Conservation (phyloP, 2,329 filamentous ascomycete species). For the Alternaria gaisen region DNA sequence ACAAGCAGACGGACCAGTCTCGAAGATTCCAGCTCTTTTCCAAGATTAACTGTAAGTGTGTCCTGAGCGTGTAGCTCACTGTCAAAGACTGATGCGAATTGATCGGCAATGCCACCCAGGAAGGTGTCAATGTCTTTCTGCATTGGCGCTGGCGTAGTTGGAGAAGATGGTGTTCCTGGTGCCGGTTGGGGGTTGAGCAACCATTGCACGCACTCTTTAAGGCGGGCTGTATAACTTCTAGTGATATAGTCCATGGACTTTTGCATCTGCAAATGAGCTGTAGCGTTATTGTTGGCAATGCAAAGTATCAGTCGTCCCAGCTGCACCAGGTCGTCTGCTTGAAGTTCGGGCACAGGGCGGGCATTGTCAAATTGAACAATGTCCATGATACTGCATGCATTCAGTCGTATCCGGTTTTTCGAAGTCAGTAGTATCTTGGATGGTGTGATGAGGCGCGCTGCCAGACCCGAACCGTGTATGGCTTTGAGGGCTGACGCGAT, state of each 20-base stretch:
- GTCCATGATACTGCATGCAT: constrained; percentile 87
- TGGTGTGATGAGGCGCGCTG: constrained; percentile 84
- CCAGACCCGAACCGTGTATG: constrained; percentile 82
- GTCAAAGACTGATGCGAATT: constrained; percentile 79
- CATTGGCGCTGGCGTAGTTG: constrained; percentile 41
- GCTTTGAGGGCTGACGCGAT: constrained; percentile 86
- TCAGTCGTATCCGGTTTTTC: constrained; percentile 87
- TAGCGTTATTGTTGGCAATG: constrained; percentile 74
- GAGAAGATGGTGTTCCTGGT: constrained; percentile 40
- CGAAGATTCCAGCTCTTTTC: constrained; percentile 87
- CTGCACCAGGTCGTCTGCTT: constrained; percentile 85
- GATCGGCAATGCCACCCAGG: constrained; percentile 77
- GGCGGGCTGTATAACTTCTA: constrained; percentile 77
- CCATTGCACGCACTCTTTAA: constrained; percentile 84
- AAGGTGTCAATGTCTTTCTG: constrained; percentile 82
- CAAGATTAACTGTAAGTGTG: constrained; percentile 74
- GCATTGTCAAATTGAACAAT: constrained; percentile 82
- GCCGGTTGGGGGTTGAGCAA: constrained; percentile 69
- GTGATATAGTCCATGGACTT: constrained; percentile 79
- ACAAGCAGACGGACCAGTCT: constrained; percentile 80
- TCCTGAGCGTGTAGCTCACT: constrained; percentile 82
- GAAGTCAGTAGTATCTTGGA: constrained; percentile 91
- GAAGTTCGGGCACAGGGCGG: constrained; percentile 75
- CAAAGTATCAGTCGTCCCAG: constrained; percentile 87
- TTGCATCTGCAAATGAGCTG: constrained; percentile 68